A percentile compares a stretch with the other conserved stretches of the same genome.
These are phyloP conservation scores for Lactuca sativa DNA, from an alignment of 129 eudicot species.

Conservation along the genomic window DNA sequence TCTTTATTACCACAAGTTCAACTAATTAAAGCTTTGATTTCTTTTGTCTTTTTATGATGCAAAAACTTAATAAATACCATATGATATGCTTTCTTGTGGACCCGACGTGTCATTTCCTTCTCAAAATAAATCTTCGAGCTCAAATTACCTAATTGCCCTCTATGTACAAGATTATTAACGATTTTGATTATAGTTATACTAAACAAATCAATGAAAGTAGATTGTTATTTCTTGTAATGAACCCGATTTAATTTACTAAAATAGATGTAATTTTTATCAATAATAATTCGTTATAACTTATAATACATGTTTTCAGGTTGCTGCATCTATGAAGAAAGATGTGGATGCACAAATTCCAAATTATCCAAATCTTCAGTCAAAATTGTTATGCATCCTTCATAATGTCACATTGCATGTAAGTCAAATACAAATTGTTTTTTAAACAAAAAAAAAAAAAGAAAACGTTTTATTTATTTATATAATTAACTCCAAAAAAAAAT, in stretches of 20 bases:
- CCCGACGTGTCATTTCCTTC: conserved; percentile 28
- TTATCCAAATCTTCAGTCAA: conserved; percentile 86
- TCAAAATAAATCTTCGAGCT: conserved; percentile 11
- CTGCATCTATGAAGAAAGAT: conserved; percentile 93
- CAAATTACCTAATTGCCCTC: conserved; percentile 32
- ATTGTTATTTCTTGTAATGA: background rate
- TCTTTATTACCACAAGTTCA: conserved; percentile 26
- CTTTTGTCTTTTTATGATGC: conserved; percentile 29
- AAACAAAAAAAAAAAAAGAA: background rate
- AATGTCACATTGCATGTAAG: conserved; percentile 82
- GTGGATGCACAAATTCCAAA: conserved; percentile 92
- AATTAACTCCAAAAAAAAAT: background rate
- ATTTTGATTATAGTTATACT: background rate
- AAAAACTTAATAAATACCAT: conserved; percentile 7
- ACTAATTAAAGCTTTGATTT: conserved; percentile 18
- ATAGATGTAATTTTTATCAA: background rate
- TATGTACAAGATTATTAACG: conserved; percentile 2
- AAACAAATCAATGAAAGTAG: background rate
- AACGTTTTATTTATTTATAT: background rate
- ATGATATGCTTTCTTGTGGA: conserved; percentile 31
- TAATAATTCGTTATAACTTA: conserved; percentile 13
- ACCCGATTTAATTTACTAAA: background rate
- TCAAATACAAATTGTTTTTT: background rate
- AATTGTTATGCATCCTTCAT: conserved; percentile 83
- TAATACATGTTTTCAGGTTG: conserved; percentile 56